Base-by-base conservation (phyloP, 1,284 basidiomycete species). In the Ustilago cynodontis region DNA sequence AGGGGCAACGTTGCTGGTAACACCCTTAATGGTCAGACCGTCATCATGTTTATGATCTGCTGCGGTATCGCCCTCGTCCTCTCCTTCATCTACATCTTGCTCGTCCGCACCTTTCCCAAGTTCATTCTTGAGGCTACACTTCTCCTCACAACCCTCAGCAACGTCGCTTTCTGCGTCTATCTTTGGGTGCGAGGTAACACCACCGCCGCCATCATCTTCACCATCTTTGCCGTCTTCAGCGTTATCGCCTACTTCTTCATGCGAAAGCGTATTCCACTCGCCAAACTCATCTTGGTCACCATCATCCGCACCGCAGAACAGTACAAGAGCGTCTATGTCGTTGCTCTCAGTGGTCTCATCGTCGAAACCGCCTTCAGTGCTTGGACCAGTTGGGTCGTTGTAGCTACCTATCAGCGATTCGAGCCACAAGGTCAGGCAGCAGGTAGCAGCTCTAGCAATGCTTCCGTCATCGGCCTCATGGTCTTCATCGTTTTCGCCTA, bases 91-190 rank as follows among this genome's bases (percentile, higher is more conserved):
- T 87, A 90, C 77, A 87, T 90, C 54, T 83, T 90, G 59, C 87
- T 94, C 69, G 90, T 92, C 9, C 90, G 93, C 43, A 87, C 89
- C 2, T 94, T 94, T 86, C 94, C 94, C 57, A 91, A 88, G 74
- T 85, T 90, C 24, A 81, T 83, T 63, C 70, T 83, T 41, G 82
- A 83, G 58, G 75, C 77, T 13, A 82, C 82, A 0, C 63, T 82
- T 14, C 59, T 76, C 11, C 68, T 83, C 26, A 77, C 69, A 51
- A 80, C 80, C 13, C 59, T 82, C 18, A 54, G 59, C 63, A 80
- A 80, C 62, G 62, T 82, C 58, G 80, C 66, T 16, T 80, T 77
- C 55, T 73, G 71, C 51, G 71, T 80, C 64, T 76, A 77, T 57
- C 62, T 78, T 45, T 82, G 80, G 80, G 57, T 78, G 11, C 37